Evolutionary conservation across 768 basidiomycete genomes (phyloP), one percentile per base, ranked within the genome.

Genomic region (Mycena alexandri): DNA sequence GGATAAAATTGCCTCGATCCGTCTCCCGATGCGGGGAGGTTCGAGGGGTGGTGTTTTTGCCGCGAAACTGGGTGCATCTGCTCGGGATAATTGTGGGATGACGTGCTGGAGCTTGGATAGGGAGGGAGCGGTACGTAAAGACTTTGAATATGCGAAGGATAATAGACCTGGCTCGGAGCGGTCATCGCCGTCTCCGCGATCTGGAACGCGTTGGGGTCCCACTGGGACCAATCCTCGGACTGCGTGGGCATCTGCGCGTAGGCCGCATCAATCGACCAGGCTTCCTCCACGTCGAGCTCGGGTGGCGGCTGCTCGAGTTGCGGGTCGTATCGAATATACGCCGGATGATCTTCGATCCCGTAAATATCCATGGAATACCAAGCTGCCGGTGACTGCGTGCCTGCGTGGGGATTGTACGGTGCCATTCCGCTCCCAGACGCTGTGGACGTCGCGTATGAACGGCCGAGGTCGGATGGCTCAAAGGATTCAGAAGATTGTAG

Each of bases 401-500:
- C 29, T 6, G 29, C 29, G 2, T 61, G 47, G 14, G 19, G 60
- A 24, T 19, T 1, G 10, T 50, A 52, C 29, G 43, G 43, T 6
- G 29, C 51, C 10, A 41, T 11, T 24, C 43, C 8, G 19, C 38
- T 38, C 38, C 50, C 42, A n/a, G 17, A 21, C n/a, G 46, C 19
- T 43, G 19, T 42, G 17, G 22, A 12, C n/a, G 19, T 21, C 41
- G 9, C 48, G 12, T 48, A 14, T 38, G 41, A 42, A 16, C 5
- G 24, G 16, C 12, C 42, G 17, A 7, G 34, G 41, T 44, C 42
- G 21, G 25, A 22, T 21, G 16, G 52, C 10, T 29, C 50, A 25
- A 52, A 58, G 22, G 63, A 58, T 10, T 33, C 50, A 9, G 63
- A 34, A 11, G 24, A 3, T 12, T 52, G 56, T 38, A 58, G 29